Percentiles rank a stretch among this genome's conserved stretches.
Conservation (phyloP, 108 stramenopile species). For the Thalassiosira profunda region DNA sequence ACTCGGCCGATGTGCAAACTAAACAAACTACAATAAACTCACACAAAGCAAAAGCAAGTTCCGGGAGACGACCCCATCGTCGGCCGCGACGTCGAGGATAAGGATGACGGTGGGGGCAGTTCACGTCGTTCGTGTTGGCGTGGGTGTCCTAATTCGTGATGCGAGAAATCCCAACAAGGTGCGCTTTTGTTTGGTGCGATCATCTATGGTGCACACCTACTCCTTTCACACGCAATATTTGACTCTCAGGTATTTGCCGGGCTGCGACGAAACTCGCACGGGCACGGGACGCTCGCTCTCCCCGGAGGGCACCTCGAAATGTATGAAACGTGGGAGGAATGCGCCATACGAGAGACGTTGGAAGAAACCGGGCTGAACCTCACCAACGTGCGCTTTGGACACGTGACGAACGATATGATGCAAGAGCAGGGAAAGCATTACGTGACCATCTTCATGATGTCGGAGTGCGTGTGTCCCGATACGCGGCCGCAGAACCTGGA, state of each 20-base stretch:
- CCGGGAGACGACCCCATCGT: too few relatives aligned
- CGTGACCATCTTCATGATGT: conserved; percentile 90
- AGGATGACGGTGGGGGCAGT: neutral
- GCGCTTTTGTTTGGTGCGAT: conserved; percentile 2
- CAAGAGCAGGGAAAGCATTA: conserved; percentile 75
- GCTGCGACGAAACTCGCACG: conserved; percentile 83
- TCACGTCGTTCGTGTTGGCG: conserved; percentile 72
- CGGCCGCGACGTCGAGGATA: neutral
- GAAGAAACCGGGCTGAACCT: conserved; percentile 85
- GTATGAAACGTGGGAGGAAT: conserved; percentile 88
- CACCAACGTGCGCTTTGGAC: conserved; percentile 55
- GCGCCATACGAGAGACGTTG: conserved; percentile 82
- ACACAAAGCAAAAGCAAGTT: too few relatives aligned
- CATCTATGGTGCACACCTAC: neutral
- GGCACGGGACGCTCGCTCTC: conserved; percentile 67
- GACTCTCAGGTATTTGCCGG: conserved; percentile 61
- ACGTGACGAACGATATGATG: conserved; percentile 92
- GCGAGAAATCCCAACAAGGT: conserved; percentile 52
- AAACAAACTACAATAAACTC: neutral
- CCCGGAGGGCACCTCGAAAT: conserved; percentile 92
- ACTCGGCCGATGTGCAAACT: too few relatives aligned
- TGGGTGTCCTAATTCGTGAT: conserved; percentile 79
- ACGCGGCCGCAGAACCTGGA: conserved; percentile 72
- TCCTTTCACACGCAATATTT: neutral
- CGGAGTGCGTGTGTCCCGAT: conserved; percentile 30